A percentile compares a stretch with the other conserved stretches of the same genome.
These are phyloP conservation scores for Metschnikowia gelsemii DNA, from an alignment of 805 yeast species.

Conservation along the genomic window DNA sequence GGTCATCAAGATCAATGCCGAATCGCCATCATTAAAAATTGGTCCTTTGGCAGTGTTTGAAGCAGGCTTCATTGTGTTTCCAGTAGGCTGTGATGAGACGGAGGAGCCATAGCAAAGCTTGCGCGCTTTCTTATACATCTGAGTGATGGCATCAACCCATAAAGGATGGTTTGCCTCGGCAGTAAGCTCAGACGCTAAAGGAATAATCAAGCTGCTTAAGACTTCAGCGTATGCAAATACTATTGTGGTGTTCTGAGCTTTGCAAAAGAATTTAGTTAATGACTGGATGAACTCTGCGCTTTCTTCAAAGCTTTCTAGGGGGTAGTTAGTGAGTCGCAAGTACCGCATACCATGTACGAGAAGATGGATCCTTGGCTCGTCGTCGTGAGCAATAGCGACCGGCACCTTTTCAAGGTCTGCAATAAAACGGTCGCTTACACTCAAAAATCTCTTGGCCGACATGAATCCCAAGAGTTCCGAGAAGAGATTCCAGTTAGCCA, in stretches of 20 bases:
- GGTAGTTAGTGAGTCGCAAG: conserved; percentile 73
- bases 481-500: conserved; percentile 91
- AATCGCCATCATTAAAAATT: conserved; percentile 55
- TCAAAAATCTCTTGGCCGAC: conserved; percentile 78
- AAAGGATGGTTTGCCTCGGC: conserved; percentile 96
- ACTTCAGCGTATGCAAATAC: conserved; percentile 84
- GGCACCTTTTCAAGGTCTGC: conserved; percentile 89
- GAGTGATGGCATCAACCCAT: conserved; percentile 81
- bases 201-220: conserved; percentile 67
- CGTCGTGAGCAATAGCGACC: conserved; percentile 29
- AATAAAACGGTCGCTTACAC: conserved; percentile 90
- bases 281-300: conserved; percentile 88
- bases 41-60: conserved; percentile 5
- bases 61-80: conserved; percentile 4
- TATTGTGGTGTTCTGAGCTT: conserved; percentile 63
- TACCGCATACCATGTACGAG: conserved; percentile 92
- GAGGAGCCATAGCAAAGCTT: conserved; percentile 37
- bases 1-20: conserved; percentile 62
- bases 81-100: conserved; percentile 3
- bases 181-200: conserved; percentile 80
- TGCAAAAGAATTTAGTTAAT: conserved; percentile 75
- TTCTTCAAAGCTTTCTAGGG: conserved; percentile 88
- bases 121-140: conserved; percentile 53
- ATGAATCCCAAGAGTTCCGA: conserved; percentile 87
- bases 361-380: conserved; percentile 61